phyloP scores from a whole-genome alignment of 1,284 basidiomycete genomes.

The Trichosporon faecale region DNA sequence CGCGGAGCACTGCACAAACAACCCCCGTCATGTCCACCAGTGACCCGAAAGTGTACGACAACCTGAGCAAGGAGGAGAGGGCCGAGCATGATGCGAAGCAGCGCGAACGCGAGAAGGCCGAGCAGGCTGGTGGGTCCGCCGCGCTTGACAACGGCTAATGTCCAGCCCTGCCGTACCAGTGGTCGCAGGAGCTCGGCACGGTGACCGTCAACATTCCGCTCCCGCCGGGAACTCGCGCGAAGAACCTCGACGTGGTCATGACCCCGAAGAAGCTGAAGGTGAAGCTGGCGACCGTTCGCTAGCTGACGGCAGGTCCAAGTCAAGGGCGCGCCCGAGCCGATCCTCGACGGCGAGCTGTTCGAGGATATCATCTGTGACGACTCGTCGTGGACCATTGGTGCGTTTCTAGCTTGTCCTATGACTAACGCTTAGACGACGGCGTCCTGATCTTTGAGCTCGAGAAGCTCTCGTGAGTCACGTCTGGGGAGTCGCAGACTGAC shows the following conservation, averaged over 20 bases:
- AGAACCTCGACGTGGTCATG: conserved; percentile 71
- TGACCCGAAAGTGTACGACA: conserved; percentile 55
- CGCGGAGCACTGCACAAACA: not conserved
- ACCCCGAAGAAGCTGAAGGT: conserved; percentile 72
- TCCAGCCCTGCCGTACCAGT: conserved; percentile 81
- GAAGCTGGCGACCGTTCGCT: not conserved
- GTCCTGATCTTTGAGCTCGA: conserved; percentile 51
- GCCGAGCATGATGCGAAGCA: conserved; percentile 68
- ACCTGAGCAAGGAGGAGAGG: conserved; percentile 71
- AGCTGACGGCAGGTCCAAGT: conserved; percentile 60
- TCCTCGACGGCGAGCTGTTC: conserved; percentile 86
- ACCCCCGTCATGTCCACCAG: not conserved
- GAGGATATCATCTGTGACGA: conserved; percentile 93
- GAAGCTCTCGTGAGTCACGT: conserved; percentile 42
- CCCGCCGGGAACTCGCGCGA: conserved; percentile 77
- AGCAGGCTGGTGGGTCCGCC: conserved; percentile 74
- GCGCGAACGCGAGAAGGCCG: conserved; percentile 65
- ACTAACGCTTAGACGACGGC: conserved; percentile 36
- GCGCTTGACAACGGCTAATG: not conserved
- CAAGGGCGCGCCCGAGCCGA: conserved; percentile 72
- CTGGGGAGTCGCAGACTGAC: not conserved
- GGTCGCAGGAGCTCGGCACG: conserved; percentile 86
- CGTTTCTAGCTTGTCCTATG: conserved; percentile 35
- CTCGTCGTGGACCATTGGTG: conserved; percentile 93
- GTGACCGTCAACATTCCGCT: conserved; percentile 80